Conservation (phyloP, 2,329 filamentous ascomycete species). For the Colletotrichum sp. region DNA sequence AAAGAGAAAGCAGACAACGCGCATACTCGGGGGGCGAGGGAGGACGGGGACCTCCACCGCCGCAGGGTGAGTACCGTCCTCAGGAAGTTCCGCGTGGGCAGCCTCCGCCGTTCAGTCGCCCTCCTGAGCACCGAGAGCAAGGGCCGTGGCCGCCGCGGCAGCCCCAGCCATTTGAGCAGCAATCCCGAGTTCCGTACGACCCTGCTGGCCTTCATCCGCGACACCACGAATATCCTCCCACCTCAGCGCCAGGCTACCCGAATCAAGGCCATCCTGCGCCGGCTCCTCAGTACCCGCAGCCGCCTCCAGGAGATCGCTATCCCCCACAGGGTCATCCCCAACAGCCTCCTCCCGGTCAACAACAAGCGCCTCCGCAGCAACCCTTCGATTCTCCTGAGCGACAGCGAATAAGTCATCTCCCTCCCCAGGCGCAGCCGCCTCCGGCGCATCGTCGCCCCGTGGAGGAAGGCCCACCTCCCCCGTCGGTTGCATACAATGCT, state of each 20-base stretch:
- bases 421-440: constrained; percentile 36
- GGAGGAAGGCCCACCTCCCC: constrained; percentile 56
- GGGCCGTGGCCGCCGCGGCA: constrained; percentile 32
- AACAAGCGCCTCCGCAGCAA: constrained; percentile 23
- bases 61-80: constrained; percentile 51
- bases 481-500: constrained; percentile 54
- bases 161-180: constrained; percentile 44
- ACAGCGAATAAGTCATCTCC: constrained; percentile 28
- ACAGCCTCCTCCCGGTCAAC: constrained; percentile 28
- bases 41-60: constrained; percentile 47
- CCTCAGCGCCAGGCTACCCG: constrained; percentile 43
- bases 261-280: constrained; percentile 34
- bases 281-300: constrained; percentile 20
- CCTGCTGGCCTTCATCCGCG: constrained; percentile 46
- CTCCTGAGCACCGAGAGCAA: constrained; percentile 45
- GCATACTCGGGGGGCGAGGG: constrained; percentile 56
- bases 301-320: constrained; percentile 28
- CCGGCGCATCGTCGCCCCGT: constrained; percentile 44
- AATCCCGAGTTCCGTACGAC: constrained; percentile 44
- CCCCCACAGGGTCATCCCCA: constrained; percentile 33
- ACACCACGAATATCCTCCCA: constrained; percentile 53
- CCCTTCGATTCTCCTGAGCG: constrained; percentile 32
- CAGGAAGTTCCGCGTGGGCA: constrained; percentile 36
- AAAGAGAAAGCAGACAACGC: constrained; percentile 49
- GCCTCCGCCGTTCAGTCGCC: constrained; percentile 49